Evolutionary conservation across 2,329 filamentous ascomycete genomes (phyloP).

Genomic region (Epichloe sp.): DNA sequence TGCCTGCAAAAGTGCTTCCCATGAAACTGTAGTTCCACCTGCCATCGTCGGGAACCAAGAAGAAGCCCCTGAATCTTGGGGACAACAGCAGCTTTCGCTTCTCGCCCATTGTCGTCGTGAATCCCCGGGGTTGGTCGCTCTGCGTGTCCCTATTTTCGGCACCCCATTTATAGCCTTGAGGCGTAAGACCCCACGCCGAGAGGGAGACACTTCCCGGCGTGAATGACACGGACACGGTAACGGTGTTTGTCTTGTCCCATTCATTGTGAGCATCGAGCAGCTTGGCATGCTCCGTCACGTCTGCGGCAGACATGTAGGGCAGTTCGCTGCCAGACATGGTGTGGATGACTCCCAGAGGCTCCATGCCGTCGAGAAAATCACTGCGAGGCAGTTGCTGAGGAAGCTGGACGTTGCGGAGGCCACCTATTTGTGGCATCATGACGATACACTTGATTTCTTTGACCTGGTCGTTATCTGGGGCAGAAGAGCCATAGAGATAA

Average conservation of each 20-base stretch:
- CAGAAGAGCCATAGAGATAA: conserved; percentile 86
- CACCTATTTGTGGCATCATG: conserved; percentile 94
- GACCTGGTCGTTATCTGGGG: conserved; percentile 87
- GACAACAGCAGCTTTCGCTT: conserved; percentile 90
- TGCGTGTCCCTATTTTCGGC: conserved; percentile 87
- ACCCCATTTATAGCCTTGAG: conserved; percentile 91
- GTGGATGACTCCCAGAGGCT: conserved; percentile 90
- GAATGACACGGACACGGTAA: conserved; percentile 92
- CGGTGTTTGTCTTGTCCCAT: conserved; percentile 67
- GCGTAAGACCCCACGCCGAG: conserved; percentile 84
- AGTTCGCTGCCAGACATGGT: conserved; percentile 90
- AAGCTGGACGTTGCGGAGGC: conserved; percentile 79
- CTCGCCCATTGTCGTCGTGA: conserved; percentile 82
- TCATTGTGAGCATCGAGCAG: conserved; percentile 66
- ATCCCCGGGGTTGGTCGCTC: conserved; percentile 88
- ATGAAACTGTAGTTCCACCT: conserved; percentile 99
- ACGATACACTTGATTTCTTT: conserved; percentile 96
- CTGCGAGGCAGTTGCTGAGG: conserved; percentile 84
- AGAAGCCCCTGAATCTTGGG: conserved; percentile 89
- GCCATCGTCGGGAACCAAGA: conserved; percentile 81
- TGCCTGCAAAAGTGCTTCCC: conserved; percentile 72
- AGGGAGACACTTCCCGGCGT: conserved; percentile 93
- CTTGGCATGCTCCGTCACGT: conserved; percentile 87
- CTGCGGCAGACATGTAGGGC: conserved; percentile 88
- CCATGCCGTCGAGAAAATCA: conserved; percentile 73